phyloP scores from a whole-genome alignment of 1,284 basidiomycete species.

The Heterobasidion annosum region DNA sequence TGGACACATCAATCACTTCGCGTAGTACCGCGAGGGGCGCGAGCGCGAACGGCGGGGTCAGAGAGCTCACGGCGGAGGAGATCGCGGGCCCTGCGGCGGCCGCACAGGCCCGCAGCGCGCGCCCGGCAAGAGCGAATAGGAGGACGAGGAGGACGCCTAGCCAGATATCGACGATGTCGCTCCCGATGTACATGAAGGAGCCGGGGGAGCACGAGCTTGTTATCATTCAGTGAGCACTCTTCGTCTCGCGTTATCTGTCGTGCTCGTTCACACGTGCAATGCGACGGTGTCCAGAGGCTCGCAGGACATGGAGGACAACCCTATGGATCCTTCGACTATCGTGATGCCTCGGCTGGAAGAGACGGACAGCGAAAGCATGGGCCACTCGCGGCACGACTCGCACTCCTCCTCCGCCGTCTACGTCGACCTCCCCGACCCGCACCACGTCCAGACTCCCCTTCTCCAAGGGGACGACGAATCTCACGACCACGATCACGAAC shows the following conservation, averaged over 20 bases:
- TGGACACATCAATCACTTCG: neutral
- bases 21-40: neutral
- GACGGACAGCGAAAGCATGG: slow-evolving; percentile 13
- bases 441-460: slow-evolving; percentile 10
- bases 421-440: slow-evolving; percentile 12
- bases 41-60: slow-evolving; percentile 5
- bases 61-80: slow-evolving; percentile 26
- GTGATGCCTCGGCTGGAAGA: slow-evolving; percentile 27
- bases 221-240: slow-evolving; percentile 45
- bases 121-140: slow-evolving; percentile 20
- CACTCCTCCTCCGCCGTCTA: slow-evolving; percentile 17
- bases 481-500: slow-evolving; percentile 3
- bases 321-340: slow-evolving; percentile 14
- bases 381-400: slow-evolving; percentile 10
- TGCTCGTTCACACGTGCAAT: neutral
- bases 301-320: slow-evolving; percentile 26
- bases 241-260: neutral
- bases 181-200: slow-evolving; percentile 72
- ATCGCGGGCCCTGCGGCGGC: slow-evolving; percentile 11
- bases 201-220: slow-evolving; percentile 73
- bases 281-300: slow-evolving; percentile 22
- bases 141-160: slow-evolving; percentile 44
- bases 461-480: slow-evolving; percentile 7
- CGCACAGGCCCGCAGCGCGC: slow-evolving; percentile 8
- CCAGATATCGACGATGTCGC: slow-evolving; percentile 63